Percentiles rank a stretch among this genome's conserved stretches.
These are phyloP conservation scores for Arctostaphylos glauca DNA, from an alignment of 148 eudicot species.

Conservation along the genomic window DNA sequence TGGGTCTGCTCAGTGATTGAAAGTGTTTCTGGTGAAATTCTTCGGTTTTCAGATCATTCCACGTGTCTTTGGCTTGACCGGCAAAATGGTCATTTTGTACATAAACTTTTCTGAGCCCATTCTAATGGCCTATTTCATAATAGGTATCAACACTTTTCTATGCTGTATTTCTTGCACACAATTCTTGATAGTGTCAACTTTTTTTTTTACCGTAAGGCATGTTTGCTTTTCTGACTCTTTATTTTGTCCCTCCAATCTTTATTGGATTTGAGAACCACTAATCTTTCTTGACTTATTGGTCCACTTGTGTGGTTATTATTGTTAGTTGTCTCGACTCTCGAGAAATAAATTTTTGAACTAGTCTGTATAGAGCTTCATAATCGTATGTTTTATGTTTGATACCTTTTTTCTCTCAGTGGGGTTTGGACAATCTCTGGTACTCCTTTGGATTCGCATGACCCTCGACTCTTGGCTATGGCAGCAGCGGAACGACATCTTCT, in stretches of 20 bases:
- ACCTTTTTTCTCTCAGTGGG: slow-evolving; percentile 20
- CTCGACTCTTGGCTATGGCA: slow-evolving; percentile 76
- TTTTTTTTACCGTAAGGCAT: neutral
- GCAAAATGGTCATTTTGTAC: too few species aligned
- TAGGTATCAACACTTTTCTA: neutral
- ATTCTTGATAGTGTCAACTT: neutral
- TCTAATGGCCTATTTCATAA: too few species aligned
- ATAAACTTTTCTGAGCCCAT: too few species aligned
- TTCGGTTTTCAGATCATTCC: too few species aligned
- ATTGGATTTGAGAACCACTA: neutral
- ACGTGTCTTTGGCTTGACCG: too few species aligned
- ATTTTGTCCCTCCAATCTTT: neutral
- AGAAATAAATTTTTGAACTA: neutral
- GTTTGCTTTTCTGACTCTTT: neutral
- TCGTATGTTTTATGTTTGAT: slow-evolving; percentile 15
- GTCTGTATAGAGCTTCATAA: neutral
- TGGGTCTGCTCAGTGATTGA: too few species aligned
- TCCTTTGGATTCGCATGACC: slow-evolving; percentile 65
- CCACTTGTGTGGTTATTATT: neutral
- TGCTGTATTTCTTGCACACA: neutral
- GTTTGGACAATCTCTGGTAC: slow-evolving; percentile 68
- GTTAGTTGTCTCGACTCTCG: neutral
- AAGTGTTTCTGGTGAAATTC: too few species aligned
- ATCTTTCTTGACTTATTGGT: neutral
- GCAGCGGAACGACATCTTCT: slow-evolving; percentile 64